A percentile compares a stretch with the other conserved stretches of the same genome.
Evolutionary conservation across 2,329 filamentous ascomycete species (phyloP).

Genomic region (Zymoseptoria ardabiliae): DNA sequence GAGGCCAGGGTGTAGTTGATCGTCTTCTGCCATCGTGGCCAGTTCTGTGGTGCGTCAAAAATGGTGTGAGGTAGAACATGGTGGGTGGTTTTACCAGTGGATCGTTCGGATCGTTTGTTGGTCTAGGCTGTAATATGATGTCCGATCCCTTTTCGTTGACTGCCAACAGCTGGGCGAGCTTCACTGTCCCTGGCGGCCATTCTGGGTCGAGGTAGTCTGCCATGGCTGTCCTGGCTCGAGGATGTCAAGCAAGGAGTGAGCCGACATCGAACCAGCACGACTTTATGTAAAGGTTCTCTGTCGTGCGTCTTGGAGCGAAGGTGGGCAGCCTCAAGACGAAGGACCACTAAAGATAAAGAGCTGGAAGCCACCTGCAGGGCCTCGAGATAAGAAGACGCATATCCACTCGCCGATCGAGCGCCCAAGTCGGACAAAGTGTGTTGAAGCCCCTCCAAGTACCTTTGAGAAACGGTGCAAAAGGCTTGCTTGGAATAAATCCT

Average conservation of each 20-base stretch:
- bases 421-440: too few relatives aligned
- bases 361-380: not conserved
- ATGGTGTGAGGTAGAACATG: constrained; percentile 1
- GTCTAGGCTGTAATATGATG: constrained; percentile 33
- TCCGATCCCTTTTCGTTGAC: constrained; percentile 15
- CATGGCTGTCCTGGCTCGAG: not conserved
- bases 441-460: too few relatives aligned
- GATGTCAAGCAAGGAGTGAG: not conserved
- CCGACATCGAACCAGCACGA: not conserved
- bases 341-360: not conserved
- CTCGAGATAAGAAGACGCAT: not conserved
- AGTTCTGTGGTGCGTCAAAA: constrained; percentile 31
- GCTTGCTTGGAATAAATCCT: too few relatives aligned
- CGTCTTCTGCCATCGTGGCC: constrained; percentile 36
- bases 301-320: too few relatives aligned
- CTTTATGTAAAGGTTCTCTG: too few relatives aligned
- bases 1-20: constrained; percentile 37
- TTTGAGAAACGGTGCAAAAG: too few relatives aligned
- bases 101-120: constrained; percentile 33
- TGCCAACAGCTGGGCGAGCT: constrained; percentile 17
- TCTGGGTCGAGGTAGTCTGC: constrained; percentile 11
- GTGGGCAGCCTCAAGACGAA: not conserved
- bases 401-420: not conserved
- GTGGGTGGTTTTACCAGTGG: constrained; percentile 26
- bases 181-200: constrained; percentile 25